phyloP scores from a whole-genome alignment of 116 monocot species.

The Cymodocea nodosa region DNA sequence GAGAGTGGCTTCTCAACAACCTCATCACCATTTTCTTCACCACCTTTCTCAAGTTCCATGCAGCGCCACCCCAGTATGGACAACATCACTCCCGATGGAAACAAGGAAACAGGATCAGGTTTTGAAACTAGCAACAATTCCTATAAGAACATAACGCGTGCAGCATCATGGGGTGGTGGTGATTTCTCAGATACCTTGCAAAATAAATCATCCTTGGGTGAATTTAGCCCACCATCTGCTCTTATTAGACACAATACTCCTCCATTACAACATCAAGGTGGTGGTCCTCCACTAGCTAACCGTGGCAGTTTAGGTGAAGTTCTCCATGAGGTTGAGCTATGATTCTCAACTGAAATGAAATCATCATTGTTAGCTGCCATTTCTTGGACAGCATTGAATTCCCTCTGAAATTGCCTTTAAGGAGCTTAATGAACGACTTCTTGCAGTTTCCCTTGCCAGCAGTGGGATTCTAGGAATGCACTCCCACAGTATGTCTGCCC shows the following conservation, averaged over 20 bases:
- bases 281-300: constrained; percentile 13
- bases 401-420: no score
- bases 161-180: constrained; percentile 70
- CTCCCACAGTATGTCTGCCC: no score
- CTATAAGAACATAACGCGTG: constrained; percentile 19
- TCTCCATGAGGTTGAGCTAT: constrained; percentile 71
- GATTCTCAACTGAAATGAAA: background rate
- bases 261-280: constrained; percentile 1
- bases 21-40: background rate
- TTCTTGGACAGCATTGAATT: no score
- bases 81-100: constrained; percentile 27
- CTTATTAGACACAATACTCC: constrained; percentile 9
- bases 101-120: constrained; percentile 3
- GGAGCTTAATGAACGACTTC: no score
- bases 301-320: constrained; percentile 30
- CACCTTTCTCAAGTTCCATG: constrained; percentile 9
- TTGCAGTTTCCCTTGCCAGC: no score
- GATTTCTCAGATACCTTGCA: constrained; percentile 14
- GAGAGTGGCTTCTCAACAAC: constrained; percentile 1
- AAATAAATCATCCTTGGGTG: constrained; percentile 2
- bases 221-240: constrained; percentile 2
- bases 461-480: no score
- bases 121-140: constrained; percentile 10
- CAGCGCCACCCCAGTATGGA: constrained; percentile 45
- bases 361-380: no score